These are phyloP conservation scores for Boletus subluridellus DNA, from an alignment of 1,284 basidiomycete species.

Conservation along the genomic window DNA sequence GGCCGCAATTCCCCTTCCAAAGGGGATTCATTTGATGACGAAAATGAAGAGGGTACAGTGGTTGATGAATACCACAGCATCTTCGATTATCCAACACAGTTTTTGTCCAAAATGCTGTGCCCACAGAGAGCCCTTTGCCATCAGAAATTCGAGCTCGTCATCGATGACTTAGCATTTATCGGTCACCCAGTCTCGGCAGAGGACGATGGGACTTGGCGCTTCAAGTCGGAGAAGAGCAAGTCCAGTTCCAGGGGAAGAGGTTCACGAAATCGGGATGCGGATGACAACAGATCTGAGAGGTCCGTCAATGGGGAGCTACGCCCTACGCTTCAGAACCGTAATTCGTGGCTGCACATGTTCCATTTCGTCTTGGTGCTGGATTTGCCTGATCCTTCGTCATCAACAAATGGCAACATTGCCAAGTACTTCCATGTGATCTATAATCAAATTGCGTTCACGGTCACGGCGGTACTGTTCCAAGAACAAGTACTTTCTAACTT, in stretches of 20 bases:
- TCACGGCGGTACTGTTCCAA: conserved; percentile 85
- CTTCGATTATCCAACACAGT: conserved; percentile 78
- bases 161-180: conserved; percentile 92
- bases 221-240: conserved; percentile 57
- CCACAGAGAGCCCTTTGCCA: conserved; percentile 83
- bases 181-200: conserved; percentile 90
- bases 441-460: conserved; percentile 80
- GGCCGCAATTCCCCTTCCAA: conserved; percentile 45
- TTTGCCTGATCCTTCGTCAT: conserved; percentile 82
- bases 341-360: conserved; percentile 73
- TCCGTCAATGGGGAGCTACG: conserved; percentile 33
- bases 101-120: conserved; percentile 79
- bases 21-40: conserved; percentile 36
- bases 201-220: conserved; percentile 69
- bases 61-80: conserved; percentile 61
- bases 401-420: conserved; percentile 67
- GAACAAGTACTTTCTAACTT: conserved; percentile 82
- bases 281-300: conserved; percentile 37
- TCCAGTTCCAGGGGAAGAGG: conserved; percentile 51
- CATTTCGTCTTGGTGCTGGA: conserved; percentile 88
- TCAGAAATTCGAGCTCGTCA: conserved; percentile 89
- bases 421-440: conserved; percentile 84
- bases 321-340: conserved; percentile 18
- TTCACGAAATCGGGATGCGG: conserved; percentile 41
- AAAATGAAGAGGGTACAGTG: conserved; percentile 35